Evolutionary conservation across 2,329 filamentous ascomycete species (phyloP), one percentile per base, ranked within the genome.

Genomic region (Falciphora oryzae): DNA sequence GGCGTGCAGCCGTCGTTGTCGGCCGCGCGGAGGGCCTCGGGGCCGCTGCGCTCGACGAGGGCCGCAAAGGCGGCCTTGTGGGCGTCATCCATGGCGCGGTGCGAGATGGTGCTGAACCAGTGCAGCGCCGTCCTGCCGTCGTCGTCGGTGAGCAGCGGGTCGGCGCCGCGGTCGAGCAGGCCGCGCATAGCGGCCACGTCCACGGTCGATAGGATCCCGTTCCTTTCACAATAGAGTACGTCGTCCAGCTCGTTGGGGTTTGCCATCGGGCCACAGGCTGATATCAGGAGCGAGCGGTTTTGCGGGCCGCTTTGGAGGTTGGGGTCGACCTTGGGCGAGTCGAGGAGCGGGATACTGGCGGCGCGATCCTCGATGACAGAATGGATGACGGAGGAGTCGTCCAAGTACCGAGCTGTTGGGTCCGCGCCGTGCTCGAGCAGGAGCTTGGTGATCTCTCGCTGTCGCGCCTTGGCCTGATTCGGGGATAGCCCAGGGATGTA

Each of bases 111-210:
- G 44, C 44, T 53, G 44, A 53, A n/a, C 44, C 44, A 53, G 44
- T 53, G 44, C 44, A 53, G 44, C 44, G 44, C 44, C 8, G 44
- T 53, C 44, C 22, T n/a, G 22, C 44, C 44, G 18, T 7, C 44
- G 44, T 7, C 6, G 31, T 38, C 58, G 18, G 58, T 35, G 58
- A 29, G 31, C 18, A 60, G 18, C 18, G 50, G 25, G 50, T 62
- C 44, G n/a, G 61, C 61, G 27, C 61, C 61, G 25, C 27, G 38
- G 7, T 53, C 61, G n/a, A 62, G 61, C 4, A 62, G 61, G 29
- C 31, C 29, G 28, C 14, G 58, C 29, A 35, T 35, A 31, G 58
- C 18, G 28, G 31, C 31, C 16, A 60, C 28, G 18, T 11, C 44
- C 7, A 8, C 7, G 1, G 6, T n/a, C 18, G 18, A n/a, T 5